Evolutionary conservation across 1,139 yeast species (phyloP).

Genomic region (Pichia sp.): DNA sequence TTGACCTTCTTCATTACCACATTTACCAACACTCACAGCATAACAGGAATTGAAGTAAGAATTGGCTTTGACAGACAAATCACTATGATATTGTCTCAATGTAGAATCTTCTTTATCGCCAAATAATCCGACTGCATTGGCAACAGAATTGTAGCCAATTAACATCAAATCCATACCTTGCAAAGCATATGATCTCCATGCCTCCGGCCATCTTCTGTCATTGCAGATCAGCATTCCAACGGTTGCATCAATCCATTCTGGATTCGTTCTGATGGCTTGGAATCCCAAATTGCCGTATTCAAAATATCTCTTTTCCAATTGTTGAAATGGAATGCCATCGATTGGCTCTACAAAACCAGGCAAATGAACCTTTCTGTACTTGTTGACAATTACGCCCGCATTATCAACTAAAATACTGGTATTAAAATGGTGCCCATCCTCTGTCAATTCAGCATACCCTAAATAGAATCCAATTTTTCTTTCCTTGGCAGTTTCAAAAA

Average conservation of each 20-base stretch:
- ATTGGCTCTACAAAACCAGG: slow-evolving; percentile 28
- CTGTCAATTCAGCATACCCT: slow-evolving; percentile 31
- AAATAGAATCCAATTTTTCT: slow-evolving; percentile 26
- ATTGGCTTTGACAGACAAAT: slow-evolving; percentile 27
- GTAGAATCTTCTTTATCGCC: slow-evolving; percentile 23
- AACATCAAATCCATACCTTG: slow-evolving; percentile 18
- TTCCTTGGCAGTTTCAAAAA: slow-evolving; percentile 27
- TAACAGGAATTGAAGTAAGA: slow-evolving; percentile 28
- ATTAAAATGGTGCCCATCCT: slow-evolving; percentile 29
- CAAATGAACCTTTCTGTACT: slow-evolving; percentile 22
- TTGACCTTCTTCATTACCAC: slow-evolving; percentile 30
- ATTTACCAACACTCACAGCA: slow-evolving; percentile 29
- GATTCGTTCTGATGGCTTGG: slow-evolving; percentile 22
- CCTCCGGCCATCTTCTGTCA: slow-evolving; percentile 33
- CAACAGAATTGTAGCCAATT: slow-evolving; percentile 28
- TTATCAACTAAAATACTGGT: slow-evolving; percentile 27
- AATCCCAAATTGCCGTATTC: slow-evolving; percentile 26
- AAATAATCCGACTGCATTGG: slow-evolving; percentile 24
- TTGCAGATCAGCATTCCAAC: slow-evolving; percentile 28
- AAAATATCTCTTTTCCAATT: slow-evolving; percentile 30
- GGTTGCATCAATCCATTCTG: slow-evolving; percentile 10
- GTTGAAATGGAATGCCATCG: slow-evolving; percentile 26
- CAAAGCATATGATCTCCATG: slow-evolving; percentile 28
- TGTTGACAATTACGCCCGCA: slow-evolving; percentile 7
- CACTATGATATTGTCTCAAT: slow-evolving; percentile 27